Evolutionary conservation across 345 rosid species (phyloP).

Genomic region (Eucalyptus dawsonii): DNA sequence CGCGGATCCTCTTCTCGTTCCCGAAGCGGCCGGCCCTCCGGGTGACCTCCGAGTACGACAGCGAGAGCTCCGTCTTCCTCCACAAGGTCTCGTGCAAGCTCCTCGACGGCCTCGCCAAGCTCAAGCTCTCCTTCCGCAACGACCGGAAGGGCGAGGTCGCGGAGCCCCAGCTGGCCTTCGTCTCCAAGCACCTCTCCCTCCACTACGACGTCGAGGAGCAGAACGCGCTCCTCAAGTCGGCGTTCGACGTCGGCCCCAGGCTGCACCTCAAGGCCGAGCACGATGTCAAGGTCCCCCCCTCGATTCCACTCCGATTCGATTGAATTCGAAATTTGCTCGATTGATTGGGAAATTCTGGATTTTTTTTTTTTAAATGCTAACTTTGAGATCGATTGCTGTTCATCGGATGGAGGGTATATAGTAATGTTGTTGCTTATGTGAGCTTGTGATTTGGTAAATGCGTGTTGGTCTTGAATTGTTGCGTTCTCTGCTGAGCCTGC

Average conservation of each 20-base stretch:
- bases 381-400: background rate
- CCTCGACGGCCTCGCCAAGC: conserved; percentile 72
- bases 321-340: background rate
- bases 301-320: background rate
- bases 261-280: conserved; percentile 70
- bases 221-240: conserved; percentile 39
- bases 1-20: conserved; percentile 5
- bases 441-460: background rate
- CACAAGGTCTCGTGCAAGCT: conserved; percentile 78
- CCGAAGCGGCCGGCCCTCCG: conserved; percentile 48
- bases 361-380: background rate
- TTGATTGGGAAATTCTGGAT: no score
- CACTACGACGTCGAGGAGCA: conserved; percentile 64
- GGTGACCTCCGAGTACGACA: conserved; percentile 84
- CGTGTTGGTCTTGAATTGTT: background rate
- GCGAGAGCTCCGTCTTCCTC: conserved; percentile 58
- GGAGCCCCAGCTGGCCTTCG: conserved; percentile 53
- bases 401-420: background rate
- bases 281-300: conserved; percentile 60
- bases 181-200: conserved; percentile 59
- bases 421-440: background rate
- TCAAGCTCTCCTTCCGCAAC: conserved; percentile 61
- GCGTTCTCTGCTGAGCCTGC: background rate
- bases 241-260: conserved; percentile 48
- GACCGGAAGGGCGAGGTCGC: conserved; percentile 48